Percentiles rank a stretch among this genome's conserved stretches.
Conservation (phyloP, 768 basidiomycete genomes). For the Boletus rubroflammeus region DNA sequence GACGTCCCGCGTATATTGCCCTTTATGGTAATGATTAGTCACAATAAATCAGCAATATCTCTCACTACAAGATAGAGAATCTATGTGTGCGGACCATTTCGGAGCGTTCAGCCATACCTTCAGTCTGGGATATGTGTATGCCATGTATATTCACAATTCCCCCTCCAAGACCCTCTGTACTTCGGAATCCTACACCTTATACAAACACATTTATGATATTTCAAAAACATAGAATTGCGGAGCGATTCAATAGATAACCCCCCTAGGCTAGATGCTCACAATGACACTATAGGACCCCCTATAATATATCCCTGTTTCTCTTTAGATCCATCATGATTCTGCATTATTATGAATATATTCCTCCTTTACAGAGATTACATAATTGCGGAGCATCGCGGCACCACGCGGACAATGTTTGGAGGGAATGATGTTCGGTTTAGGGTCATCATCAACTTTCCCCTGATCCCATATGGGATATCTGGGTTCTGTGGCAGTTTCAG, state of each 20-base stretch:
- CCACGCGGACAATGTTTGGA: no score
- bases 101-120: no score
- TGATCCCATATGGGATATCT: no score
- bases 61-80: no score
- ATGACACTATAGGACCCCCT: background rate
- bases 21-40: background rate
- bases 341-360: background rate
- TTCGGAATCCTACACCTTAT: background rate
- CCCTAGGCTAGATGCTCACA: background rate
- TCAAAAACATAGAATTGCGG: background rate
- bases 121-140: background rate
- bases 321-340: background rate
- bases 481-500: no score
- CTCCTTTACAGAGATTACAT: background rate
- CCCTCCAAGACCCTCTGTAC: background rate
- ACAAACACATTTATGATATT: rapidly evolving
- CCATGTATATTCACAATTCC: background rate
- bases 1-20: background rate
- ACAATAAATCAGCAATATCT: background rate
- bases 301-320: no score
- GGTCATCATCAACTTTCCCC: no score
- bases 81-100: background rate
- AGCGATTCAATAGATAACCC: background rate
- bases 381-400: background rate
- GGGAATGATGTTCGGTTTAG: no score